Evolutionary conservation across 176 grass and related monocot species (phyloP), one percentile per base, ranked within the genome.

Genomic region (Miscanthus lutarioriparius): DNA sequence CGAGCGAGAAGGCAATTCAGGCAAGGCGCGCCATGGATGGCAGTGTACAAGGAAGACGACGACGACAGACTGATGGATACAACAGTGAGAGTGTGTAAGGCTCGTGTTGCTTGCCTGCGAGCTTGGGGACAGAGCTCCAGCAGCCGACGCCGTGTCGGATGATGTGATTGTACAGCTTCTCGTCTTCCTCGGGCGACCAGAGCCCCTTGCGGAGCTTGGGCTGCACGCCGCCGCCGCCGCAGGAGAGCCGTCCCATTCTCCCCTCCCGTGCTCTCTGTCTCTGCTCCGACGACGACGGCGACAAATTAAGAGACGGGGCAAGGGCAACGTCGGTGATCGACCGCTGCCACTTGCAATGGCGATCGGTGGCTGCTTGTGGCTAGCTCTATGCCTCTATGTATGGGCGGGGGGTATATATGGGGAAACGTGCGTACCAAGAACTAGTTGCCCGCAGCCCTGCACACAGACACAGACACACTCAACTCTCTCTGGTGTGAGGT

Each of bases 91-190:
- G 49, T 4, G 33, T 35, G 33, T 35, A 35, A 35, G 33, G 3
- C n/a, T 35, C 4, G 12, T 9, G n/a, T 3, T 23, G 80, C 83
- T 86, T 91, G 87, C 92, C 92, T 77, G 91, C 86, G 77, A 95
- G 91, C 82, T 87, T 95, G 22, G 93, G 86, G 10, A 95, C 93
- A 40, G 93, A 87, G 83, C 91, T 95, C 93, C 93, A 95, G 87
- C 93, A 93, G 0, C 93, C 93, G 33, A 95, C 91, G 26, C 93
- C 93, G 44, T 84, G 85, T 27, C 88, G 85, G 76, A 95, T 89
- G 93, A 95, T 91, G 91, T 95, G 93, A 75, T 87, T 85, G 91
- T 93, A 95, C 28, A 95, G 87, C 93, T 93, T 95, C 81, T 95
- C 91, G 83, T 95, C 93, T 67, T 95, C 93, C 84, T 93, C 93